A percentile compares a stretch with the other conserved stretches of the same genome.
phyloP scores from a whole-genome alignment of 768 basidiomycete species.

The Coprinopsis strossmayeri region DNA sequence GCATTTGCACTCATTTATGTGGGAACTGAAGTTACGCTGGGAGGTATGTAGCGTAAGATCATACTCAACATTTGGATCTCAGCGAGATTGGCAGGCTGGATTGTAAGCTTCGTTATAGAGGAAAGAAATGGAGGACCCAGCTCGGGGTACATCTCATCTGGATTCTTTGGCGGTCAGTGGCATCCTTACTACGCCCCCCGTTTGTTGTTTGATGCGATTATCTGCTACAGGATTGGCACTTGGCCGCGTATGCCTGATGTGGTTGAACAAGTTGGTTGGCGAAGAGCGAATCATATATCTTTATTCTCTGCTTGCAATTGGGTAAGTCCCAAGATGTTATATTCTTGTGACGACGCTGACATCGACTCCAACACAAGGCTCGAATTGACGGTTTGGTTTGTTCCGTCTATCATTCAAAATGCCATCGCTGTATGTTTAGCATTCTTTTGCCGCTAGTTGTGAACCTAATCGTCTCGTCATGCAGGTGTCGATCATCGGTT shows the following conservation, averaged over 20 bases:
- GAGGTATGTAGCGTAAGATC: conserved; percentile 24
- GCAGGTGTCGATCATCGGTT: conserved; percentile 50
- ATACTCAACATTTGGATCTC: not conserved
- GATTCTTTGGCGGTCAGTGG: conserved; percentile 18
- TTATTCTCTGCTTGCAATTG: conserved; percentile 23
- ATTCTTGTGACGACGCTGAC: not conserved
- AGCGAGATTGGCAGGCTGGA: conserved; percentile 40
- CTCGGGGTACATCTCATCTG: conserved; percentile 13
- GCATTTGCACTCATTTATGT: conserved; percentile 63
- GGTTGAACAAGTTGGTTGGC: conserved; percentile 49
- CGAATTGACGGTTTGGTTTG: conserved; percentile 64
- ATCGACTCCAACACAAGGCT: conserved; percentile 37
- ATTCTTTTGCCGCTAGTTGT: too few species aligned
- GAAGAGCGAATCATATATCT: conserved; percentile 15
- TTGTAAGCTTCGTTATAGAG: conserved; percentile 41
- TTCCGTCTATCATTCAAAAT: conserved; percentile 57
- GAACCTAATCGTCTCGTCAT: not conserved
- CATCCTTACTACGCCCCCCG: too few species aligned
- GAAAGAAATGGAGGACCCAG: conserved; percentile 20
- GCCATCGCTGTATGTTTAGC: conserved; percentile 54
- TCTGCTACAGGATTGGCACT: conserved; percentile 40
- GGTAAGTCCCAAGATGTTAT: conserved; percentile 14
- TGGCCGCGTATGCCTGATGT: conserved; percentile 49
- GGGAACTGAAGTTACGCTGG: conserved; percentile 59
- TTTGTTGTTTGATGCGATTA: not conserved